Percentiles rank a stretch among this genome's conserved stretches.
Evolutionary conservation across 495 filamentous ascomycete genomes (phyloP).

Genomic region (Chlorociboria aeruginascens): DNA sequence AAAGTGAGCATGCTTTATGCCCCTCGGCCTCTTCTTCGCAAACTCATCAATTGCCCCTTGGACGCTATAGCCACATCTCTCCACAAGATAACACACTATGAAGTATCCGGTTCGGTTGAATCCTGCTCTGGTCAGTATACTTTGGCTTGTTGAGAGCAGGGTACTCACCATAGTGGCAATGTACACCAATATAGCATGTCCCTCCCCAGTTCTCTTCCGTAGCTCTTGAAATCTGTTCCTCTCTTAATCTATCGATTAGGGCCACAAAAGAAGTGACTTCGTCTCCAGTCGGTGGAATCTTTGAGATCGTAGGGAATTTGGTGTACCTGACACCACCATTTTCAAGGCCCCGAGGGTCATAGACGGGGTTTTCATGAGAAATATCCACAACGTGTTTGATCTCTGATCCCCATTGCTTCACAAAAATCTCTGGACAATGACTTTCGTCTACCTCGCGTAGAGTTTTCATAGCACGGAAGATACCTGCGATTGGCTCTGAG

Average conservation of each 20-base stretch:
- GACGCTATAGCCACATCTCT: constrained; percentile 58
- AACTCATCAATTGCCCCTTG: constrained; percentile 77
- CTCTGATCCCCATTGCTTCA: constrained; percentile 46
- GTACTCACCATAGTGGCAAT: constrained; percentile 62
- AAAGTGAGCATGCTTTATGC: constrained; percentile 85
- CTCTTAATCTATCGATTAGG: constrained; percentile 60
- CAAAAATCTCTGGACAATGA: constrained; percentile 68
- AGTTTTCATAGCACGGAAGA: constrained; percentile 82
- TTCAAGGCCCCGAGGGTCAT: constrained; percentile 66
- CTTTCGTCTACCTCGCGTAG: constrained; percentile 73
- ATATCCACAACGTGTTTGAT: constrained; percentile 80
- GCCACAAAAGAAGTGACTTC: constrained; percentile 70
- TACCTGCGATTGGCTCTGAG: constrained; percentile 58
- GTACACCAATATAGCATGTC: constrained; percentile 55
- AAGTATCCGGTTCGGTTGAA: constrained; percentile 51
- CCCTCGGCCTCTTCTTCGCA: constrained; percentile 56
- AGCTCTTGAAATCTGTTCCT: constrained; percentile 33
- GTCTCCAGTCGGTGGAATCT: constrained; percentile 62
- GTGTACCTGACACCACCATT: constrained; percentile 63
- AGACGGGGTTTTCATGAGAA: constrained; percentile 74
- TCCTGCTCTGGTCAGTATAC: too few species aligned
- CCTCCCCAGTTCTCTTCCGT: constrained; percentile 20
- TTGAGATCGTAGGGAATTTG: constrained; percentile 86
- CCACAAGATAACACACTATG: constrained; percentile 83
- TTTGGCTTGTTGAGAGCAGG: not conserved